Base-by-base conservation (phyloP, 2,329 filamentous ascomycete species). In the Sclerotinia trifoliorum region DNA sequence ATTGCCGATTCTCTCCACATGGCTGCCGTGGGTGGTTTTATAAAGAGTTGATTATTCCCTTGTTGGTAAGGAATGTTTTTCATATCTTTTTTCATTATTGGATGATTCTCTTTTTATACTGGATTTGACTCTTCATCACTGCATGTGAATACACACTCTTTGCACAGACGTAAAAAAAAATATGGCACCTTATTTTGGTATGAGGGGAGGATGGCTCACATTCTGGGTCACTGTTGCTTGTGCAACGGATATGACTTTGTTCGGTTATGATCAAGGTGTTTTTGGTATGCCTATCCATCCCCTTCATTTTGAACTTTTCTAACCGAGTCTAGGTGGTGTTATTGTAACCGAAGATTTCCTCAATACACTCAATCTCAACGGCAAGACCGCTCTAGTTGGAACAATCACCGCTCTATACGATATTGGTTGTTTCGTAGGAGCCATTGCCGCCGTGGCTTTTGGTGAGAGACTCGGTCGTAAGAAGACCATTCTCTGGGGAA, bases 171-270 rank as follows among this genome's bases (percentile, higher is more conserved):
- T 48, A 19, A 11, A 35, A 21, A 21, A 48, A 44, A 52, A 65
- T 7, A 68, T 68, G 60, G 66, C 60, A 10, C 66, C 66, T 62
- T 86, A 84, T 71, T 85, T 85, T 76, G 83, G 84, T 64, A 72
- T 84, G 56, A 83, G 79, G n/a, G 83, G 83, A 69, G 80, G 80
- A 79, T 84, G 82, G 83, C 79, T 86, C 49, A 85, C 83, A 21
- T 84, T 86, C 70, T 86, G 84, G 84, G 79, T 85, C n/a, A 84
- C 75, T 19, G 77, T 82, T 52, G 80, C 80, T 67, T 82, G 81
- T 73, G 79, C 80, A 39, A 83, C 81, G 4, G 81, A 83, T 63
- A 84, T 78, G 60, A 73, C 78, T 4, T 73, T 79, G 2, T 78
- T 79, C 69, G 82, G 81, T 2, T 84, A 84, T 56, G 83, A 84